These are phyloP conservation scores for Colletotrichum sp. DNA, from an alignment of 2,329 filamentous ascomycete genomes.

Conservation along the genomic window DNA sequence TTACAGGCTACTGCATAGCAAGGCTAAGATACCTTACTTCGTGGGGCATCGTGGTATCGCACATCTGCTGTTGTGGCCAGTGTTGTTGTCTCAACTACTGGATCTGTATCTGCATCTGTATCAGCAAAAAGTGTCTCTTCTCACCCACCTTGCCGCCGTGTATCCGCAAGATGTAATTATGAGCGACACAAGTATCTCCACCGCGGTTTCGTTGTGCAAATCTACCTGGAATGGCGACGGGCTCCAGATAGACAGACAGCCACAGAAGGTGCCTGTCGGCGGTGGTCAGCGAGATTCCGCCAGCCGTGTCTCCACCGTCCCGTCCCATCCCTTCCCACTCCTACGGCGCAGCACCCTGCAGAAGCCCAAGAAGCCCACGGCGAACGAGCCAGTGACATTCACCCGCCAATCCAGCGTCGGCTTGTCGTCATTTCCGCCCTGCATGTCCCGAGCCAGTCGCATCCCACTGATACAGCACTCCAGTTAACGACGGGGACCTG, in stretches of 20 bases:
- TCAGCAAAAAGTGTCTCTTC: neutral
- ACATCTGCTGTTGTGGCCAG: neutral
- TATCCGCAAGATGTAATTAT: neutral
- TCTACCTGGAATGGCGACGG: neutral
- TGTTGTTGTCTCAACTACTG: neutral
- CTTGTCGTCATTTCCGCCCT: constrained; percentile 11
- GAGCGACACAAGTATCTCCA: constrained; percentile 9
- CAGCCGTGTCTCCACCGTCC: neutral
- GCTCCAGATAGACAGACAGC: neutral
- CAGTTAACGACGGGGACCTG: neutral
- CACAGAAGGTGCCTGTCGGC: neutral
- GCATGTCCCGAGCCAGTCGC: neutral
- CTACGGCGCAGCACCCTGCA: neutral
- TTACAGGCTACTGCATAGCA: neutral
- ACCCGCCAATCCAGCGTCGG: neutral
- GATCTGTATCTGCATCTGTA: neutral
- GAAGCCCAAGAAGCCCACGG: neutral
- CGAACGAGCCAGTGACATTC: neutral
- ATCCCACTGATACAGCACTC: neutral
- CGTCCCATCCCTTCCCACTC: neutral
- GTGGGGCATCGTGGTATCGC: neutral
- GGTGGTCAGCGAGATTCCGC: neutral
- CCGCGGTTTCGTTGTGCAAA: neutral
- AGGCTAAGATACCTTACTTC: neutral
- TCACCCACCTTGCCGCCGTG: neutral